Evolutionary conservation across 2,329 filamentous ascomycete species (phyloP).

Genomic region (Trichoderma koningii): DNA sequence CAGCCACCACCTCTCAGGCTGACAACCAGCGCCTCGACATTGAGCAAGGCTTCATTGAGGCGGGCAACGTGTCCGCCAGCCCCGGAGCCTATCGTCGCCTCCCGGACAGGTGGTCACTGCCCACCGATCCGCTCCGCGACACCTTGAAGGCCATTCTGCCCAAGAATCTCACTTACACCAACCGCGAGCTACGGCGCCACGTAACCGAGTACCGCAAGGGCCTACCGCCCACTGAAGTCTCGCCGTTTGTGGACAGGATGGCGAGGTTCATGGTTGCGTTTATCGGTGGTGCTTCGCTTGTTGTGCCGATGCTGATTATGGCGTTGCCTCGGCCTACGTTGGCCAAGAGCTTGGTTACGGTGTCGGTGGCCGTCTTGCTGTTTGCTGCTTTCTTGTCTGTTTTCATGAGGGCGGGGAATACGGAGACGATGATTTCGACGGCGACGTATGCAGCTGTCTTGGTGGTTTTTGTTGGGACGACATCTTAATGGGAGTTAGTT

Average conservation of each 20-base stretch:
- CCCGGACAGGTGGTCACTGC: not conserved
- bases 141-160: not conserved
- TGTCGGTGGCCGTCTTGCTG: not conserved
- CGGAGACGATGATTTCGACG: conserved; percentile 4
- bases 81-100: not conserved
- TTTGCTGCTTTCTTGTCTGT: not conserved
- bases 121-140: conserved; percentile 1
- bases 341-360: not conserved
- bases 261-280: not conserved
- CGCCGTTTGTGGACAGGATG: not conserved
- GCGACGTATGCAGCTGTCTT: not conserved
- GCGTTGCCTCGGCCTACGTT: not conserved
- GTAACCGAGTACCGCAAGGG: not conserved
- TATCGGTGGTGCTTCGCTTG: not conserved
- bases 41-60: not conserved
- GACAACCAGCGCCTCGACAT: conserved; percentile 3
- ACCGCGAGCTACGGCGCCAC: not conserved
- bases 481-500: not conserved
- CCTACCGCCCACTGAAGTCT: not conserved
- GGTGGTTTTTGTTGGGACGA: not conserved
- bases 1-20: not conserved
- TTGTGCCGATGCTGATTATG: conserved; percentile 1
- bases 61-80: not conserved
- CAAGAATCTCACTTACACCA: not conserved
- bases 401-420: not conserved